Conservation (phyloP, 306 rosid species). For the Pueraria montana region DNA sequence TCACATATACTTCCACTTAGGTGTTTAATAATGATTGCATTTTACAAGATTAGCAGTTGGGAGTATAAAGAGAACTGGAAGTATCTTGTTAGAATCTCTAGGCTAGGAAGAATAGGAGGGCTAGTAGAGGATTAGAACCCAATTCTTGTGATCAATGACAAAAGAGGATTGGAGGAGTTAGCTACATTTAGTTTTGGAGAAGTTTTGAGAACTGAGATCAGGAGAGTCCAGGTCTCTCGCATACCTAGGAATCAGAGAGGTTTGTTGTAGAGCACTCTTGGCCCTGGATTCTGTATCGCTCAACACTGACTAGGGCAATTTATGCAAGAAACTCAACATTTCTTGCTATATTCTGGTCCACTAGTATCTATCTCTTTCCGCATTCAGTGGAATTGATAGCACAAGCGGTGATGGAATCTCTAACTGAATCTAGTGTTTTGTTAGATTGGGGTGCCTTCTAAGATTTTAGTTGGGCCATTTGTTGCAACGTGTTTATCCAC, state of each 20-base stretch:
- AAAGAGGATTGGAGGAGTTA: neutral
- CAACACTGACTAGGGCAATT: neutral
- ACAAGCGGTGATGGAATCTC: neutral
- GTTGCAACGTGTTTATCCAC: too few species aligned
- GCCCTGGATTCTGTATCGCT: neutral
- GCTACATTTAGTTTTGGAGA: neutral
- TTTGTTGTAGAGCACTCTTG: neutral
- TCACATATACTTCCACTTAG: neutral
- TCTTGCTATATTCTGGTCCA: neutral
- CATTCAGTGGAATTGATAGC: neutral
- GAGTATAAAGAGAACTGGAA: neutral
- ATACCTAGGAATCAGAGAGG: neutral
- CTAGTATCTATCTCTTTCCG: neutral
- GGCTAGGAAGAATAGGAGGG: neutral
- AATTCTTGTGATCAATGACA: too few species aligned
- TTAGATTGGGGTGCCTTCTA: neutral
- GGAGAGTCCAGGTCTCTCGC: neutral
- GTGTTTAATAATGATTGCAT: neutral
- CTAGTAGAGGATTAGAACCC: neutral
- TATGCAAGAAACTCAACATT: neutral
- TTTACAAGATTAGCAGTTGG: neutral
- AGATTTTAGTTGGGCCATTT: conserved; percentile 17
- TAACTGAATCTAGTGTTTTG: neutral
- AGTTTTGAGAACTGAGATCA: neutral
- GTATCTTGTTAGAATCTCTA: neutral